Base-by-base conservation (phyloP, 2,329 filamentous ascomycete genomes). In the Fusarium heterosporum region DNA sequence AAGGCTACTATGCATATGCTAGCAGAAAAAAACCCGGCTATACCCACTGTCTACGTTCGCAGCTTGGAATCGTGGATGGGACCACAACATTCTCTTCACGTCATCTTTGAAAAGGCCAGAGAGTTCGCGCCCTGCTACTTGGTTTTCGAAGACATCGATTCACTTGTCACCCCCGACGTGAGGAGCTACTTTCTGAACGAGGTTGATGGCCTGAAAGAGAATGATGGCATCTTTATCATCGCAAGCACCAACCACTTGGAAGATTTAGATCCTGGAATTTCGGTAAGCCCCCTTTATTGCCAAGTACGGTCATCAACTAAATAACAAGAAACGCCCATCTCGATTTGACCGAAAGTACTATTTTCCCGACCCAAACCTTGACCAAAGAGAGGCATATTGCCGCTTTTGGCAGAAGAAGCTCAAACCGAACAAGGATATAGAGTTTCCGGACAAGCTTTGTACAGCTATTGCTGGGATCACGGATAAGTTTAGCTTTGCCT, bases 121-220 rank as follows among this genome's bases (percentile, higher is more conserved):
- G 79, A 85, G 64, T 83, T 85, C 61, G 87, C 90, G 0, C 90
- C 90, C 0, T 92, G 89, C 77, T 85, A 90, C 62, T 83, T 92
- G 5, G 86, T 92, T 39, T 90, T 92, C 58, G 90, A 92, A 74
- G 90, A 92, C 65, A 82, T 92, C 7, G 90, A 92, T 73, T 88
- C 85, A 10, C 83, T 92, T 32, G 84, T 92, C 42, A 83, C 82
- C 12, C 85, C 89, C 53, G 66, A 73, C 3, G 50, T 53, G 1
- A 38, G 50, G 14, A 53, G 50, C 30, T 53, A 53, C 30, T 53
- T 53, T 3, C 29, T 53, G 14, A 53, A 53, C n/a, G 50, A 53
- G 25, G 25, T 53, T 2, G 50, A 53, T 28, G 50, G 50, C 11
- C 40, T 53, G 3, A 53, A 53, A 14, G 22, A 53, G 11, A 53